Evolutionary conservation across 1,284 basidiomycete species (phyloP).

Genomic region (Moniliophthora roreri): DNA sequence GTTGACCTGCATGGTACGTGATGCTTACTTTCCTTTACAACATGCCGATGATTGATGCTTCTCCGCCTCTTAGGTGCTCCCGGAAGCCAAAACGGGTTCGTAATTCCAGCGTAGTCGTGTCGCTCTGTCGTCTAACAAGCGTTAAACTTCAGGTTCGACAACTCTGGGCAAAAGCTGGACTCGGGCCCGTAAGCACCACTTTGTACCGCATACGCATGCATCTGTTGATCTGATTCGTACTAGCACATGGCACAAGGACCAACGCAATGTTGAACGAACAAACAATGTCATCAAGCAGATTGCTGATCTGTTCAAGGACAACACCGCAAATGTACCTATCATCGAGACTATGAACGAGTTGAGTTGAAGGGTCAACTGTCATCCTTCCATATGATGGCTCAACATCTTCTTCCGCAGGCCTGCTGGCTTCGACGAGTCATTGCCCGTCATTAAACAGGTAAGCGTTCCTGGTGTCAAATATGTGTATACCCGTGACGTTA

Average conservation of each 20-base stretch:
- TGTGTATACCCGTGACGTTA: neutral
- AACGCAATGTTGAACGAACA: slow-evolving; percentile 72
- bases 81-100: slow-evolving; percentile 79
- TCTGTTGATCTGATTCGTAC: neutral
- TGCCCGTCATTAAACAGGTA: slow-evolving; percentile 57
- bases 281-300: slow-evolving; percentile 68
- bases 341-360: slow-evolving; percentile 82
- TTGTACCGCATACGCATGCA: neutral
- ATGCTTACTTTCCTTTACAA: neutral
- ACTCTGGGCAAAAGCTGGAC: slow-evolving; percentile 72
- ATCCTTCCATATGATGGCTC: slow-evolving; percentile 1
- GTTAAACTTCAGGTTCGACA: slow-evolving; percentile 64
- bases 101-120: slow-evolving; percentile 5
- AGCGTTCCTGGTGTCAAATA: slow-evolving; percentile 1
- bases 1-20: slow-evolving; percentile 73
- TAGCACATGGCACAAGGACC: slow-evolving; percentile 67
- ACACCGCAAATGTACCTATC: slow-evolving; percentile 58
- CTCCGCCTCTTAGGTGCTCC: slow-evolving; percentile 49
- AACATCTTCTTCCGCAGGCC: slow-evolving; percentile 51
- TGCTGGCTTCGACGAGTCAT: slow-evolving; percentile 64
- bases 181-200: slow-evolving; percentile 40
- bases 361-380: neutral
- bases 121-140: neutral
- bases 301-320: slow-evolving; percentile 57
- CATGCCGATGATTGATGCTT: neutral